Evolutionary conservation across 129 eudicot genomes (phyloP), one percentile per base, ranked within the genome.

Genomic region (Logfia minima): DNA sequence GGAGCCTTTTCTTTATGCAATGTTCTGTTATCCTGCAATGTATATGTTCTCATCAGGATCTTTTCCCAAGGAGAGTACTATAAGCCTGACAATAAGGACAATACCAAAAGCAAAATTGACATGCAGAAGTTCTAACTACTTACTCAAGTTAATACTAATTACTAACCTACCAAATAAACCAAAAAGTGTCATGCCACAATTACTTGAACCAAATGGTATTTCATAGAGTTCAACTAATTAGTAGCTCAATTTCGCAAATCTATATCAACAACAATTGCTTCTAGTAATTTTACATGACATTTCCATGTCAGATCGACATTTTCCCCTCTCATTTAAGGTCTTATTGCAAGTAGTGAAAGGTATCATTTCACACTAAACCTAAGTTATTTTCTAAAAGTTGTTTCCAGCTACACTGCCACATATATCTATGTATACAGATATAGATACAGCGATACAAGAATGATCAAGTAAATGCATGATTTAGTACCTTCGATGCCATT

Each of bases 1-100:
- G 85, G 61, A 95, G 96, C 85, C 99, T 91, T 80, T 95, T 95
- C 85, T 89, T 95, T 81, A 95, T 87, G 72, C 94, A 95, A 66
- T 91, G 97, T 60, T 91, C 99, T 83, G 89, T 84, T 83, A 91
- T 82, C 94, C 99, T 95, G 87, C 87, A 78, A 64, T 23, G 68
- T 1, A 56, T 9, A 72, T 19, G 24, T 21, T 23, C 55, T 37
- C 16, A 11, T 21, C 34, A 11, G 34, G 59, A 55, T 24, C 59
- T 4, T 19, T 17, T 55, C 22, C 22, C 22, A 55, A 55, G 71
- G 21, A 66, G 6, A 52, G 6, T 58, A 72, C 73, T 77, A 58
- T 14, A 66, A 17, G 13, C 59, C 35, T 18, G 18, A 53, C 28
- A 34, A 41, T 35, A 67, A 28, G 35, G 6, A 67, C 35, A 19